Base-by-base conservation (phyloP, 2,329 filamentous ascomycete genomes). In the Huntiella bhutanensis region DNA sequence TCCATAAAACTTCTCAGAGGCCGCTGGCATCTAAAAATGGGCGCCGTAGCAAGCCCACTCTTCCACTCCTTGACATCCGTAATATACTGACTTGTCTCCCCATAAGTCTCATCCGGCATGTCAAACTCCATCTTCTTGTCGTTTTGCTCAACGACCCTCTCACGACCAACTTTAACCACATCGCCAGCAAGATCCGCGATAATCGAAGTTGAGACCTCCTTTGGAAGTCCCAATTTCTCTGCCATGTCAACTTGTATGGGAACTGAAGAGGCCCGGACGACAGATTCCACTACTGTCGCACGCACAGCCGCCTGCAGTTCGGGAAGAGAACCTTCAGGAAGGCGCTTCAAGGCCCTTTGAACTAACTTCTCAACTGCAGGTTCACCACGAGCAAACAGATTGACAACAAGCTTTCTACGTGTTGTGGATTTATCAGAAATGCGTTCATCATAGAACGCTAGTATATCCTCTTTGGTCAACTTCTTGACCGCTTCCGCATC, bases 381-480 rank as follows among this genome's bases (percentile, higher is more conserved):
- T 8, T 60, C 64, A 2, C 73, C 70, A 56, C 88, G 82, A 0
- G 88, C 88, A 47, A 80, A 72, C 17, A 96, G 67, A 57, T 96
- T 82, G 12, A 95, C 75, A 1, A 84, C 78, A 5, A 92, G 62
- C 58, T 95, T 94, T n/a, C 85, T 78, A 42, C 91, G 75, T 1
- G 65, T 67, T 0, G 70, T 62, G 3, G 88, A 95, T 1, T 68
- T 63, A 1, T 87, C 86, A 50, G 77, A 71, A 54, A 98, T 82
- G 62, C 77, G 82, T 19, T 73, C 69, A 32, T 74, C 65, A 64
- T 77, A 96, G 62, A 93, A 96, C 6, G 77, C 70, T 19, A 85
- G 58, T 60, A 98, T 75, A 46, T 94, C 83, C 1, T 69, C 59
- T 62, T 93, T 93, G 43, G 77, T 86, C 43, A 96, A 64, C 3